Evolutionary conservation across 139 green algal species (phyloP), one percentile per base, ranked within the genome.

Genomic region (Edaphochlamys debaryana): DNA sequence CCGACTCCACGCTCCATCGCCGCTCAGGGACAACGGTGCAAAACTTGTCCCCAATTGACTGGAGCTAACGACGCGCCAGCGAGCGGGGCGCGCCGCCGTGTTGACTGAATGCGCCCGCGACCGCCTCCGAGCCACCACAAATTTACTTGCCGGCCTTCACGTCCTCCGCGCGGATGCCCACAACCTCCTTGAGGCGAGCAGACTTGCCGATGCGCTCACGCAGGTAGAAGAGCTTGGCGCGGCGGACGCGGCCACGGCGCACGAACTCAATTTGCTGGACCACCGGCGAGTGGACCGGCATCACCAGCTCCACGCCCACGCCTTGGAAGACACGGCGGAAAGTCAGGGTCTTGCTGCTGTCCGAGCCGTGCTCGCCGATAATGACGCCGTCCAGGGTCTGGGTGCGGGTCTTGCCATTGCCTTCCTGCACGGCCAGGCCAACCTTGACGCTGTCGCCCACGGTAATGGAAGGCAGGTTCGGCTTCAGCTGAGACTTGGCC

Each of bases 201-300:
- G 82, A 70, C 87, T 94, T 95, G 74, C 92, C 92, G 42, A 89
- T 75, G 22, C 79, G 85, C 5, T 92, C 54, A 45, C 92, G 89
- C 78, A 95, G 77, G 87, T 92, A 95, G 86, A 91, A 94, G 4
- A 95, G 85, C 92, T 95, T 95, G 67, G 87, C 84, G 66, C 92
- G 88, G 19, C 91, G 82, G 22, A 92, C 88, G 52, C 86, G 84
- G 19, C 86, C 86, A 37, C 79, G 84, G 66, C 90, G 88, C 34
- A 92, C 63, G 27, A 92, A 70, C 37, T 90, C 86, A 0, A 93
- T 68, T 25, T 48, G 50, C 71, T 88, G 64, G 38, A 93, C 20
- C 1, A 85, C 78, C 32, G 89, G 89, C 20, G 85, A 85, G 73
- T 92, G 81, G 7, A 94, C 34, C 13, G 84, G 87, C 56, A 93